Base-by-base conservation (phyloP, 2,329 filamentous ascomycete species). In the Rhinocladiella mackenziei region DNA sequence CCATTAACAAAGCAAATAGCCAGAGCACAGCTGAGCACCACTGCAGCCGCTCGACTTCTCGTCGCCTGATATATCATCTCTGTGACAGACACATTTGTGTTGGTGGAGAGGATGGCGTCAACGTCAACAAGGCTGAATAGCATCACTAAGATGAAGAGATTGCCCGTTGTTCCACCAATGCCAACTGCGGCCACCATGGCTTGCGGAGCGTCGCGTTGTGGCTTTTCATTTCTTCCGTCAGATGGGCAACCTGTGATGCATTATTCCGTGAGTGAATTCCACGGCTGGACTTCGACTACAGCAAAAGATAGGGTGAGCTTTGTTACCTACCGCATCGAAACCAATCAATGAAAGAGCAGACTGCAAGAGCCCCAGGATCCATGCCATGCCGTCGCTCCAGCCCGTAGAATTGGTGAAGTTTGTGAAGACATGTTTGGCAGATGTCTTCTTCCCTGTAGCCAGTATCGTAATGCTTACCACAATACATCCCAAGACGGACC, bases 391-490 rank as follows among this genome's bases (percentile, higher is more conserved):
- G 62, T 84, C 78, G 0, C 81, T 81, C 81, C 81, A 85, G 29
- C 79, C 80, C 7, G 77, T 79, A 32, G 74, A 60, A 53, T 88
- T 88, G 58, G 83, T 74, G 57, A 87, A 86, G 1, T 77, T 62
- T 6, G 33, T 43, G 37, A 47, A 54, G 10, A 54, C 83, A 41
- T 83, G 84, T 6, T 72, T 60, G n/a, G 71, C 82, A 9, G 72
- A 74, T 54, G 80, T 79, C 57, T 77, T 86, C 51, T 81, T 68
- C 0, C 81, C 72, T 56, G 79, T 84, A 4, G 81, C 73, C 38
- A 88, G 64, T 0, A 84, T 70, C 0, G 82, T 83, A 49, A 86
- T 83, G 50, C 72, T 82, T 52, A 87, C 84, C 45, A 87, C 68
- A 31, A 76, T 66, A 51, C 87, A 86, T 0, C 84, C 84, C 1